These are phyloP conservation scores for Albatrellus ellisii DNA, from an alignment of 768 basidiomycete species.

Conservation along the genomic window DNA sequence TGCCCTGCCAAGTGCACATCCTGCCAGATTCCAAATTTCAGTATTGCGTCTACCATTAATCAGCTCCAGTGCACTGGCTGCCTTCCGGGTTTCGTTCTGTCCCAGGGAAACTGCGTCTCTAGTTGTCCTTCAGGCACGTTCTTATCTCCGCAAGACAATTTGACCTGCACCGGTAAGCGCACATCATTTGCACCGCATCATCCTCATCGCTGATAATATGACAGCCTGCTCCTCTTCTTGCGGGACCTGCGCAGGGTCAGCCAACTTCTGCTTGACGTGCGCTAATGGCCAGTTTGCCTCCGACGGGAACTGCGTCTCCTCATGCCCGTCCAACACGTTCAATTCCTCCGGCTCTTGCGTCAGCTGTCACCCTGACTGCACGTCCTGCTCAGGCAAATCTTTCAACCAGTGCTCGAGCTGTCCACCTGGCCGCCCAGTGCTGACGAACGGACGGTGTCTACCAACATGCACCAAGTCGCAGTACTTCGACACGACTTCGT, in stretches of 20 bases:
- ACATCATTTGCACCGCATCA: not conserved
- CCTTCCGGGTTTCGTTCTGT: constrained; percentile 63
- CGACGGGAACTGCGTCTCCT: constrained; percentile 58
- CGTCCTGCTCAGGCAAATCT: constrained; percentile 63
- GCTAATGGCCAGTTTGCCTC: constrained; percentile 50
- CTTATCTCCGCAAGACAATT: constrained; percentile 53
- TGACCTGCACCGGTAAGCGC: constrained; percentile 58
- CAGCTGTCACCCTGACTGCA: constrained; percentile 79
- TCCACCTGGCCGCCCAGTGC: constrained; percentile 52
- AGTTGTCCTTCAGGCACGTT: constrained; percentile 68
- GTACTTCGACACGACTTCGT: constrained; percentile 55
- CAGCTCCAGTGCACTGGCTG: constrained; percentile 68
- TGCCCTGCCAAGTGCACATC: constrained; percentile 76
- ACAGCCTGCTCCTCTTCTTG: constrained; percentile 65
- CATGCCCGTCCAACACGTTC: constrained; percentile 66
- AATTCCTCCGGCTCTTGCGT: constrained; percentile 51
- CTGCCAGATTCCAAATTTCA: constrained; percentile 67
- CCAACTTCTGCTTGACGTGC: constrained; percentile 68
- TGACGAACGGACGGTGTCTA: constrained; percentile 64
- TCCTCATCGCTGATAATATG: constrained; percentile 6
- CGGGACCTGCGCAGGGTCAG: constrained; percentile 50
- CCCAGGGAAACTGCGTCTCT: constrained; percentile 52
- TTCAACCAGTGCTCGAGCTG: constrained; percentile 76
- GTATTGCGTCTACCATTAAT: constrained; percentile 45
- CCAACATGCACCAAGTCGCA: constrained; percentile 62